Conservation (phyloP, 371 early-diverging fungal species). For the Lichtheimia corymbifera region DNA sequence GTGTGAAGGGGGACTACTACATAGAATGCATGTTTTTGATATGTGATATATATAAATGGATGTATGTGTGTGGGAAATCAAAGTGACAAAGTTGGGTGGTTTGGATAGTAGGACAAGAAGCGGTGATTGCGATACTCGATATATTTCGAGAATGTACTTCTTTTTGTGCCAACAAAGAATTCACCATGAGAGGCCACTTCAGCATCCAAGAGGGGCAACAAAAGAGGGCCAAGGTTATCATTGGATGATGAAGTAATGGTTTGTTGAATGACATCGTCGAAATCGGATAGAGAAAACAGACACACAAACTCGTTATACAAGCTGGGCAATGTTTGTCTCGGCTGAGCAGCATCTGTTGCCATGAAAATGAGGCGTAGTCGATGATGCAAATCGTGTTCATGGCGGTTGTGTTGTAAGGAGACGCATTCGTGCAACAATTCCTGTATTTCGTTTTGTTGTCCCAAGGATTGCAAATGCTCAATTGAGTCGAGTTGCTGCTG, state of each 20-base stretch:
- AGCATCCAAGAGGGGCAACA: constrained; percentile 48
- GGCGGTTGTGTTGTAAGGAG: constrained; percentile 4
- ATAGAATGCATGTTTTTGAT: too few species aligned
- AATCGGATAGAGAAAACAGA: constrained; percentile 55
- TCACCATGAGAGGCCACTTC: constrained; percentile 44
- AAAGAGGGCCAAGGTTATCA: constrained; percentile 10
- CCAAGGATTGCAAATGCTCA: not conserved
- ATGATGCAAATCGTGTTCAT: constrained; percentile 17
- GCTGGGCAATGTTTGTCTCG: constrained; percentile 34
- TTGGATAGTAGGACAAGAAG: constrained; percentile 22
- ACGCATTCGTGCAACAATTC: constrained; percentile 1
- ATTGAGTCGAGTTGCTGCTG: not conserved
- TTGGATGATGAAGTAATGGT: constrained; percentile 13
- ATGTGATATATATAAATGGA: too few species aligned
- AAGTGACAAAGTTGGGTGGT: not conserved
- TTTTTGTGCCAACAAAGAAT: constrained; percentile 40
- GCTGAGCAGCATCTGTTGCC: constrained; percentile 57
- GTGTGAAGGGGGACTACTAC: not conserved
- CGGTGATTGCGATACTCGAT: constrained; percentile 30
- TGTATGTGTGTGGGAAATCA: not conserved
- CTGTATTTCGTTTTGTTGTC: not conserved
- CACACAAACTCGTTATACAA: constrained; percentile 49
- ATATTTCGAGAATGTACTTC: constrained; percentile 48
- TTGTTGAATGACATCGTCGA: constrained; percentile 31
- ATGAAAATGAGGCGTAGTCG: constrained; percentile 47